A percentile compares a stretch with the other conserved stretches of the same genome.
Conservation (phyloP, 768 basidiomycete genomes). For the Thelephora aurantiotincta region DNA sequence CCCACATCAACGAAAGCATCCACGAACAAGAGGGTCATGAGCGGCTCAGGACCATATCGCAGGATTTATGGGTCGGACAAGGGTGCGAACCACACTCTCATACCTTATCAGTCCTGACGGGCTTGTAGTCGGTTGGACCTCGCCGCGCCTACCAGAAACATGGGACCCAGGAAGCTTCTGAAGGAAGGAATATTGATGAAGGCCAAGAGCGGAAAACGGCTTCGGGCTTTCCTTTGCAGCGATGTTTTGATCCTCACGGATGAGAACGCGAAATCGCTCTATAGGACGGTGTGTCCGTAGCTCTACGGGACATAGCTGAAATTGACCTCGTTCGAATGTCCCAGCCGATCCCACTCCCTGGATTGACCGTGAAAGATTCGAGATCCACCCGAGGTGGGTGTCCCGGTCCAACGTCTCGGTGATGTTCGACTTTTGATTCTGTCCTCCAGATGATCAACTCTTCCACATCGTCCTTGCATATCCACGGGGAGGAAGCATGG, state of each 20-base stretch:
- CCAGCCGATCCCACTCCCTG: conserved; percentile 64
- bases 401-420: not conserved
- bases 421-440: not conserved
- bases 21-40: conserved; percentile 72
- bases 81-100: conserved; percentile 32
- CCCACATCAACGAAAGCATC: conserved; percentile 79
- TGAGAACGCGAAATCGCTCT: conserved; percentile 49
- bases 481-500: conserved; percentile 60
- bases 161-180: conserved; percentile 68
- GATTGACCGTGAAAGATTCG: conserved; percentile 42
- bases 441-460: conserved; percentile 41
- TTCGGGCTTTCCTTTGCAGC: conserved; percentile 72
- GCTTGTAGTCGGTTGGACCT: conserved; percentile 61
- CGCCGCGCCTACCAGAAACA: conserved; percentile 76
- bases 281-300: conserved; percentile 56
- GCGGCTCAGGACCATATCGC: conserved; percentile 59
- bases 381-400: conserved; percentile 36
- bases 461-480: conserved; percentile 57
- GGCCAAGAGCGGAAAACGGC: conserved; percentile 68
- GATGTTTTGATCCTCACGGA: conserved; percentile 85
- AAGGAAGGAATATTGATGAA: conserved; percentile 72
- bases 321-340: not conserved
- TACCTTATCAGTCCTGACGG: not conserved
- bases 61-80: conserved; percentile 78
- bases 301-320: not conserved